Base-by-base conservation (phyloP, 2,329 filamentous ascomycete species). In the Coleophoma cylindrospora region DNA sequence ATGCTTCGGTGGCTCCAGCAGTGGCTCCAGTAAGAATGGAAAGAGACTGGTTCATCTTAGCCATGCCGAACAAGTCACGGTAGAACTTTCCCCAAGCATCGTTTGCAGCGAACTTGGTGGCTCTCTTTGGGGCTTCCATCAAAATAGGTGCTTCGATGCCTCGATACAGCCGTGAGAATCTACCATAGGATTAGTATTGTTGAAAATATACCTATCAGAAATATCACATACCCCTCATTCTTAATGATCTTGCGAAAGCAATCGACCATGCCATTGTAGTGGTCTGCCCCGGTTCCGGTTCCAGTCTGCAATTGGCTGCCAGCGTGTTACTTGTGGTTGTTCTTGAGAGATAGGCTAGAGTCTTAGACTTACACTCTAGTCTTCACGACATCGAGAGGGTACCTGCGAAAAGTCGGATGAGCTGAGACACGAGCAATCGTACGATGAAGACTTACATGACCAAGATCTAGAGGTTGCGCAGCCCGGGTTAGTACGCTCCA, bases 71-170 rank as follows among this genome's bases (percentile, higher is more conserved):
- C 46, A 87, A 68, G 60, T 87, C 86, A 67, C 91, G 88, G 77
- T 95, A 99, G 72, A 96, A 81, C 72, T 91, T 84, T 64, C 94
- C 94, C 94, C 94, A 99, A 69, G 92, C 89, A 69, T 99, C 94
- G 73, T 99, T 99, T 73, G 94, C 94, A 43, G 94, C 92, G 72
- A 99, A 99, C 73, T 99, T 99, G 75, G 90, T 97, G 40, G 92
- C 92, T 74, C 91, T 84, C 82, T 96, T 96, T 71, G 89, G 86
- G 50, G 91, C 91, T 73, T 97, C 92, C 92, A 99, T 99, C 60
- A 97, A 80, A 66, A 99, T 97, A 46, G 94, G 94, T 22, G 94
- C 92, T 41, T 81, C 84, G 70, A 99, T 99, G 66, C 94, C 94
- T 60, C 94, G 90, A 77, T 99, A 99, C 54, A 99, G 79, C 59